Evolutionary conservation across 148 eudicot genomes (phyloP).

Genomic region (Fagopyrum tataricum): DNA sequence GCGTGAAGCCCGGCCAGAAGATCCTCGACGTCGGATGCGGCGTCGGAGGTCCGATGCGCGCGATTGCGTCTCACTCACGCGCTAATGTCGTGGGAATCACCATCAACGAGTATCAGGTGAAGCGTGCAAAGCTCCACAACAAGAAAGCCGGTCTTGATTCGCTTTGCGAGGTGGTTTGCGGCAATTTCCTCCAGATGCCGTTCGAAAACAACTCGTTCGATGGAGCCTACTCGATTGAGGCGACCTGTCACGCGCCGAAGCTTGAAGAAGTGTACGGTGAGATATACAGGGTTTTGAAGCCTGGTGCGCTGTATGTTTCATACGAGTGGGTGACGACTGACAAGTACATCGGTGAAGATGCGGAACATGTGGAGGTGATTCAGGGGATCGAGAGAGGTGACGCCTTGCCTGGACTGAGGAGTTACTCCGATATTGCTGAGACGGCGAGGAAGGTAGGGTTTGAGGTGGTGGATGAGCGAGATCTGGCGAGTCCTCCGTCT

Average conservation of each 20-base stretch:
- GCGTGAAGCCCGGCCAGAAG: conserved; percentile 24
- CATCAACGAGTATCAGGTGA: conserved; percentile 49
- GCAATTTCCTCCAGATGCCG: conserved; percentile 46
- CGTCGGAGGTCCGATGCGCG: conserved; percentile 57
- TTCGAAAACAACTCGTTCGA: conserved; percentile 30
- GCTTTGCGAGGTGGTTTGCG: conserved; percentile 43
- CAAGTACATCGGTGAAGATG: conserved; percentile 23
- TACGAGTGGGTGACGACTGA: conserved; percentile 52
- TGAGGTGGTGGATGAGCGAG: conserved; percentile 33
- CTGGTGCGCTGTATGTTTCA: conserved; percentile 41
- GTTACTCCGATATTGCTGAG: conserved; percentile 23
- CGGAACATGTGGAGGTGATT: conserved; percentile 36
- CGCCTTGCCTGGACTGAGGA: conserved; percentile 42
- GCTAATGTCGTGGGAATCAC: conserved; percentile 45
- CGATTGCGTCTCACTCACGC: conserved; percentile 46
- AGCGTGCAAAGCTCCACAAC: conserved; percentile 37
- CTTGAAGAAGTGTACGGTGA: conserved; percentile 45
- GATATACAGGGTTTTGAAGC: conserved; percentile 36
- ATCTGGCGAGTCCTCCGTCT: conserved; percentile 40
- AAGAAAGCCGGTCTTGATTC: conserved; percentile 43
- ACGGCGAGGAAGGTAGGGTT: conserved; percentile 42
- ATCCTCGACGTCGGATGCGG: conserved; percentile 52
- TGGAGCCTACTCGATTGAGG: conserved; percentile 51
- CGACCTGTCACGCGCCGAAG: conserved; percentile 52
- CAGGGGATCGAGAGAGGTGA: conserved; percentile 46